Percentiles rank a stretch among this genome's conserved stretches.
phyloP scores from a whole-genome alignment of 2,329 filamentous ascomycete genomes.

The Penicillium capsulatum region DNA sequence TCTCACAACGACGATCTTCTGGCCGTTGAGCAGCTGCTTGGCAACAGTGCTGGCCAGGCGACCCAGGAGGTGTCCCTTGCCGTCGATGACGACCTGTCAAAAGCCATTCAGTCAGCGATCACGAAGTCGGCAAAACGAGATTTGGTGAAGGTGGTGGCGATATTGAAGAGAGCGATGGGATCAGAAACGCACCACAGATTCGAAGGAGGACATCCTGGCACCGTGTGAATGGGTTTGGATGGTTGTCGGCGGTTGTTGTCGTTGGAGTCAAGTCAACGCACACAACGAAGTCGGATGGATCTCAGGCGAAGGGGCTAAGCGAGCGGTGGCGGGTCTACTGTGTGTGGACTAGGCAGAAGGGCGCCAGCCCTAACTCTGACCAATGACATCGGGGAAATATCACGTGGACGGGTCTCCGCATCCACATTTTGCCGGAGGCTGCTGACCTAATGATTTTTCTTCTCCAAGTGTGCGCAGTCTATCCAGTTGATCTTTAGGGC shows the following conservation, averaged over 20 bases:
- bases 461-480: slow-evolving; percentile 8
- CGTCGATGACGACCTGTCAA: slow-evolving; percentile 91
- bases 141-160: slow-evolving; percentile 11
- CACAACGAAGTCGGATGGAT: slow-evolving; percentile 43
- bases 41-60: slow-evolving; percentile 96
- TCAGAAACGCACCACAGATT: slow-evolving; percentile 57
- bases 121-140: slow-evolving; percentile 4
- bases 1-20: slow-evolving; percentile 99
- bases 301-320: slow-evolving; percentile 39
- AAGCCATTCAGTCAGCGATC: slow-evolving; percentile 43
- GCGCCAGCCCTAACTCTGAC: slow-evolving; percentile 39
- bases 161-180: slow-evolving; percentile 9
- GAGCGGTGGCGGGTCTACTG: slow-evolving; percentile 30
- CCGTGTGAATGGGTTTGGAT: slow-evolving; percentile 40
- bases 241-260: slow-evolving; percentile 47
- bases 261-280: slow-evolving; percentile 43
- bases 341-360: slow-evolving; percentile 36
- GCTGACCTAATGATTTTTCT: slow-evolving; percentile 3
- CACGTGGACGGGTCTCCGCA: neutral
- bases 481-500: slow-evolving; percentile 17
- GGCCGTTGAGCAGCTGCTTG: slow-evolving; percentile 97
- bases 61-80: slow-evolving; percentile 99
- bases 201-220: slow-evolving; percentile 62
- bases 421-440: neutral
- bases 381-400: slow-evolving; percentile 17